A percentile compares a stretch with the other conserved stretches of the same genome.
Conservation (phyloP, 306 rosid species). For the Cucurbita pepo region DNA sequence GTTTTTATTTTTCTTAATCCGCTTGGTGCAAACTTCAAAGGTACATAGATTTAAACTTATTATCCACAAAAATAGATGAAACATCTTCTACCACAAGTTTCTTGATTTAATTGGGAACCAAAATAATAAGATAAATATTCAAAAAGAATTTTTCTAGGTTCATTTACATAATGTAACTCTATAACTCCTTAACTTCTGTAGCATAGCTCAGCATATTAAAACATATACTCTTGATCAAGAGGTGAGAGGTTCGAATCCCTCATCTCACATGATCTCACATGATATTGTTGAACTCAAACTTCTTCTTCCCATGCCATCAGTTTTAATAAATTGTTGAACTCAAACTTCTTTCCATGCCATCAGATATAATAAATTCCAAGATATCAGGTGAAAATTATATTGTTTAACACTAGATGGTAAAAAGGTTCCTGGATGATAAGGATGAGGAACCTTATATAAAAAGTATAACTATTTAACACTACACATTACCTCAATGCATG, state of each 20-base stretch:
- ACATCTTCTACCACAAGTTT: background rate
- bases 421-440: background rate
- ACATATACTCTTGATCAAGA: background rate
- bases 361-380: background rate
- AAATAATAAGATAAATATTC: background rate
- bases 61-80: background rate
- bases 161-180: background rate
- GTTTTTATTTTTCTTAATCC: background rate
- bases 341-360: background rate
- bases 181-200: background rate
- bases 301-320: background rate
- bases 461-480: constrained; percentile 7
- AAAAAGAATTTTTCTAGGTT: background rate
- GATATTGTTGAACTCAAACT: background rate
- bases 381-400: background rate
- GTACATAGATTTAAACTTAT: background rate
- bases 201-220: background rate
- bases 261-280: background rate
- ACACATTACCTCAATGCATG: constrained; percentile 73
- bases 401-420: background rate
- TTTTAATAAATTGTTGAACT: background rate
- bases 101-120: background rate
- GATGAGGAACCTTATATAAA: background rate
- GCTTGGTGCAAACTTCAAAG: background rate
- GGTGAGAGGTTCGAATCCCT: background rate